Percentiles rank a stretch among this genome's conserved stretches.
Evolutionary conservation across 192 early-diverging fungal genomes (phyloP).

Genomic region (Piromyces finnis): DNA sequence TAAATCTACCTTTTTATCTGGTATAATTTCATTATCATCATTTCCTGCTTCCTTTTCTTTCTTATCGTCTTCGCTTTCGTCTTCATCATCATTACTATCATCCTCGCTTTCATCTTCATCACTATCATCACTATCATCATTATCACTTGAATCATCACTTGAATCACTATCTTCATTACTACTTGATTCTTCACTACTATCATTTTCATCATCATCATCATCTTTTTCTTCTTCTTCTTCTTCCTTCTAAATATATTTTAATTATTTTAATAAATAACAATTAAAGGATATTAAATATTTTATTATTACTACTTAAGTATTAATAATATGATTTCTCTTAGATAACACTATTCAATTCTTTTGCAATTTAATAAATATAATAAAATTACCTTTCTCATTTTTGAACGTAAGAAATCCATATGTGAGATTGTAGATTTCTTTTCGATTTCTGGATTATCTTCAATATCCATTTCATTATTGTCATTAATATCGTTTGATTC

Average conservation of each 20-base stretch:
- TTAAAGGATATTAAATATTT: too few species aligned
- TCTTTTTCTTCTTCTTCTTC: constrained; percentile 18
- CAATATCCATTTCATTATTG: neutral
- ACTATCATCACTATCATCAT: constrained; percentile 14
- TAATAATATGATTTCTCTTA: too few species aligned
- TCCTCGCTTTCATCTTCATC: constrained; percentile 13
- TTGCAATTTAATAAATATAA: too few species aligned
- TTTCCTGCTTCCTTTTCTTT: constrained; percentile 5
- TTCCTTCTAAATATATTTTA: constrained; percentile 7
- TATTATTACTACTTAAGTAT: too few species aligned
- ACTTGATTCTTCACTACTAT: constrained; percentile 5
- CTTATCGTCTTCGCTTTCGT: constrained; percentile 8
- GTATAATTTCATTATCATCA: constrained; percentile 1
- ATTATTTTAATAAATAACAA: too few species aligned
- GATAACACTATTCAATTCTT: too few species aligned
- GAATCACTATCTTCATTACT: constrained; percentile 14
- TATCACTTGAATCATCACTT: constrained; percentile 15
- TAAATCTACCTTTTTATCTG: neutral
- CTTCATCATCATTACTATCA: constrained; percentile 6
- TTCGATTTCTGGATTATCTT: constrained; percentile 9
- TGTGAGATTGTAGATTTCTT: constrained; percentile 22
- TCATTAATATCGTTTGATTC: constrained; percentile 11
- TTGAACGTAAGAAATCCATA: constrained; percentile 25
- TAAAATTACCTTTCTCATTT: constrained; percentile 13
- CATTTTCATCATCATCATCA: neutral